Percentiles rank a stretch among this genome's conserved stretches.
These are phyloP conservation scores for Coemansia sp. DNA, from an alignment of 192 early-diverging fungal species.

Conservation along the genomic window DNA sequence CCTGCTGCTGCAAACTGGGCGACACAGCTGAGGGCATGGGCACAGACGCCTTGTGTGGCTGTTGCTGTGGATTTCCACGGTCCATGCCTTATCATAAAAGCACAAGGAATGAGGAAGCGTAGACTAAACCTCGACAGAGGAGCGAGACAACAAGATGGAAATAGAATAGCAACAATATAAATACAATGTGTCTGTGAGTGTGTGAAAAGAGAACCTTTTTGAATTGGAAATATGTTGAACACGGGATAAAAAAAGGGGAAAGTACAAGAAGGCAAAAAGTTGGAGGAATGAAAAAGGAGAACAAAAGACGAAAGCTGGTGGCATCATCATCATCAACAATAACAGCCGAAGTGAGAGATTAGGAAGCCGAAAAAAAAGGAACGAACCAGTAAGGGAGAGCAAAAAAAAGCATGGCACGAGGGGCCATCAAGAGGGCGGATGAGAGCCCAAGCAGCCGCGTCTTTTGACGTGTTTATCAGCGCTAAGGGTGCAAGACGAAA, in stretches of 20 bases:
- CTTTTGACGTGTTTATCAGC: too few relatives aligned
- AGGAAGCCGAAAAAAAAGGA: not conserved
- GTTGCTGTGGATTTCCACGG: constrained; percentile 17
- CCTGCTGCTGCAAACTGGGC: not conserved
- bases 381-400: not conserved
- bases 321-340: not conserved
- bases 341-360: too few relatives aligned
- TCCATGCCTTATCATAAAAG: constrained; percentile 10
- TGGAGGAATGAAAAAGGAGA: constrained; percentile 5
- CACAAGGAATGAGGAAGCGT: not conserved
- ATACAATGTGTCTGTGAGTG: not conserved
- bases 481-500: too few relatives aligned
- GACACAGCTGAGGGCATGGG: constrained; percentile 3
- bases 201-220: not conserved
- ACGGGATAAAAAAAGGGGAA: not conserved
- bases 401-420: not conserved
- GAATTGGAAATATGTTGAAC: not conserved
- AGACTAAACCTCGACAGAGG: not conserved
- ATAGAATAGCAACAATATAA: not conserved
- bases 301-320: not conserved
- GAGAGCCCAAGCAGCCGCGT: too few relatives aligned
- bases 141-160: not conserved
- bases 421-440: too few relatives aligned
- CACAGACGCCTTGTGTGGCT: constrained; percentile 11
- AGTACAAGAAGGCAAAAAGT: not conserved